A percentile compares a stretch with the other conserved stretches of the same genome.
phyloP scores from a whole-genome alignment of 2,329 filamentous ascomycete genomes.

The Xylogone sp. region DNA sequence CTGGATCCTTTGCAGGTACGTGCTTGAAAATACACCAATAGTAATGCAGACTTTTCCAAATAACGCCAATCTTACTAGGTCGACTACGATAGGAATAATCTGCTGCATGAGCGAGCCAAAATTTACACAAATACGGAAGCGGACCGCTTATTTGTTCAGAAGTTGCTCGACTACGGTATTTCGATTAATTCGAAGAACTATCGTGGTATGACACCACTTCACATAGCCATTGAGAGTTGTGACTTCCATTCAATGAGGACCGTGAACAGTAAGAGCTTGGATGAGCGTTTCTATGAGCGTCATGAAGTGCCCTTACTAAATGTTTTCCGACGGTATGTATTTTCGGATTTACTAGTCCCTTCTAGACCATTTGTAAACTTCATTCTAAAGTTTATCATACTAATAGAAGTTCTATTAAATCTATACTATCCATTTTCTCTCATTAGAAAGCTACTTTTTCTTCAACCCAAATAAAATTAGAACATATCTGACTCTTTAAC shows the following conservation, averaged over 20 bases:
- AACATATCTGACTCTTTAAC: background rate
- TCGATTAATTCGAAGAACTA: conserved; percentile 5
- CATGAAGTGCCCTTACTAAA: conserved; percentile 6
- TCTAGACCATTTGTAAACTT: background rate
- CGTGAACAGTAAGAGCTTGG: background rate
- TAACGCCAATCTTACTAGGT: background rate
- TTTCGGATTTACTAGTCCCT: background rate
- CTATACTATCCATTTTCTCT: too few species aligned
- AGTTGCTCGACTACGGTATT: conserved; percentile 6
- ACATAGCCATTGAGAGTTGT: conserved; percentile 5
- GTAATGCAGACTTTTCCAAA: background rate
- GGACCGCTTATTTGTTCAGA: conserved; percentile 1
- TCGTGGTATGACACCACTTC: conserved; percentile 8
- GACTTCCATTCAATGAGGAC: conserved; percentile 1
- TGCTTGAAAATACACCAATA: background rate
- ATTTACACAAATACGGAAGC: background rate
- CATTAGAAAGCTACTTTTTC: too few species aligned
- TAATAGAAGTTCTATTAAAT: too few species aligned
- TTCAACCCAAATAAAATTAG: background rate
- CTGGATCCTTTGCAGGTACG: conserved; percentile 5
- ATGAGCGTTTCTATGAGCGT: conserved; percentile 6
- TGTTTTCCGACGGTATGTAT: conserved; percentile 4
- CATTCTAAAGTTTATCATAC: background rate
- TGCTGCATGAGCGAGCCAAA: conserved; percentile 1
- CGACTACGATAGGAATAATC: conserved; percentile 6